A percentile compares a stretch with the other conserved stretches of the same genome.
Evolutionary conservation across 371 early-diverging fungal species (phyloP).

Genomic region (Massospora cicadina): DNA sequence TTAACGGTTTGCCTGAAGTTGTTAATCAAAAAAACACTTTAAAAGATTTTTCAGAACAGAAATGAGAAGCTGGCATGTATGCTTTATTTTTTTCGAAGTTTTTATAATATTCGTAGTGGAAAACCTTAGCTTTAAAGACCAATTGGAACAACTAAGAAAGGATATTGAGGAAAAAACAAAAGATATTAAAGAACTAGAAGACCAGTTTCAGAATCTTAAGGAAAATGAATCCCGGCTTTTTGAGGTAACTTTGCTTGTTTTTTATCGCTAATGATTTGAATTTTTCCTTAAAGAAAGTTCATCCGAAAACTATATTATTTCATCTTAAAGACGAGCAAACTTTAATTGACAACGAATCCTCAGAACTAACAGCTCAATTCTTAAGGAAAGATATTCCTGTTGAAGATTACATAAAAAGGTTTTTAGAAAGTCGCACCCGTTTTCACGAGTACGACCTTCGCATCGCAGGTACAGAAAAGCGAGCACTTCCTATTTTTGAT

Average conservation of each 20-base stretch:
- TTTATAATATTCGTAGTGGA: neutral
- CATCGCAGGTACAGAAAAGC: neutral
- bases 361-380: neutral
- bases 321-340: neutral
- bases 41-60: slow-evolving; percentile 1
- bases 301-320: neutral
- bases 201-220: neutral
- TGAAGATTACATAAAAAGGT: neutral
- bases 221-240: neutral
- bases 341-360: neutral
- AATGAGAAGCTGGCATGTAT: neutral
- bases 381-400: neutral
- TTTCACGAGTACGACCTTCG: neutral
- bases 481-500: neutral
- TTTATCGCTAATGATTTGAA: neutral
- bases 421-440: neutral
- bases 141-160: neutral
- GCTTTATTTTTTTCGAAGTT: neutral
- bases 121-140: neutral
- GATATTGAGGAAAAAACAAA: neutral
- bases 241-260: neutral
- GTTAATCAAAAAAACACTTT: slow-evolving; percentile 3
- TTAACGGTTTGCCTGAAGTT: slow-evolving; percentile 5
- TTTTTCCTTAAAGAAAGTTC: neutral
- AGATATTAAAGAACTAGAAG: neutral